Evolutionary conservation across 2,329 filamentous ascomycete species (phyloP), one percentile per base, ranked within the genome.

Genomic region (Aspergillus pseudoviridinutans): DNA sequence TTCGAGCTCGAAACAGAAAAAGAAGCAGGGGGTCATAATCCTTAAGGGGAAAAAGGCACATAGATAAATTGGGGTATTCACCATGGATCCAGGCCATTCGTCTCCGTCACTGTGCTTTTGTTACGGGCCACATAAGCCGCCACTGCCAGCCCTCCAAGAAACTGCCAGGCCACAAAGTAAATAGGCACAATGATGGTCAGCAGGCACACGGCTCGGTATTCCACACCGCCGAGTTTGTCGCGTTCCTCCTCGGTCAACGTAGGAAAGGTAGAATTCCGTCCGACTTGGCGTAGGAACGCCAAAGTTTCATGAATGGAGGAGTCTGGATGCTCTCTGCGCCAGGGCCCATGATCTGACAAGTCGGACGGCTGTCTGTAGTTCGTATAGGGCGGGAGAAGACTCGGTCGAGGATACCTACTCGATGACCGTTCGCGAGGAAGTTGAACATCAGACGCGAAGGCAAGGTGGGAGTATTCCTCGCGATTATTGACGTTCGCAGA

Each of bases 41-140:
- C 28, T 29, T 29, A 9, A 4, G 10, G 3, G 28, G 9, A 8
- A 8, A 12, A 10, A 8, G 10, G 9, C 10, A 29, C 28, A 10
- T 9, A 29, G 28, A 29, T 29, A 38, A 35, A 38, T 2, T 22
- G 41, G 14, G 47, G 58, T 8, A 52, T 55, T 32, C 61, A 71
- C 70, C 74, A 80, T n/a, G 79, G 77, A 56, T 78, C 75, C 22
- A 80, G 63, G 1, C 77, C 78, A 56, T 80, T 80, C 3, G 51
- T 51, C 14, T 61, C 56, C 1, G 78, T 68, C 10, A 67, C 66
- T 17, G 66, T 65, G 7, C 75, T 64, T 35, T 70, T 68, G 41
- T 79, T 75, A 50, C 61, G 61, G 6, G 72, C 72, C 29, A 80
- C 67, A 64, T 77, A 81, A 3, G 78, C 76, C 3, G 73, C 79